Evolutionary conservation across 2,329 filamentous ascomycete genomes (phyloP).

Genomic region (Chaetomium strumarium): DNA sequence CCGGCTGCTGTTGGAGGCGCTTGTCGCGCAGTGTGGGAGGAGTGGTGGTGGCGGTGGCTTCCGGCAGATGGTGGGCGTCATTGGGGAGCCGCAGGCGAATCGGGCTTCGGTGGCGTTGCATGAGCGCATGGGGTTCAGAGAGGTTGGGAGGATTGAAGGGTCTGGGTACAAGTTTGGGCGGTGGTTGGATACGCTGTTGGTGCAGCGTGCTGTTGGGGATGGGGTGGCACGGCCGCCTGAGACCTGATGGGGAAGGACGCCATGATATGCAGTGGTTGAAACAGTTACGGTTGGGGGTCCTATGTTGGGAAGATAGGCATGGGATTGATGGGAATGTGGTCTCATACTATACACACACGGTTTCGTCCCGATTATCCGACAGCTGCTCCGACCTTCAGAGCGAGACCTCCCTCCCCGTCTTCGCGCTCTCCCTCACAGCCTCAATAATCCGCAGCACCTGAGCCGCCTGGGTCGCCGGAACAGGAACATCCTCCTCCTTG

Average conservation of each 20-base stretch:
- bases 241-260: background rate
- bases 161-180: constrained; percentile 11
- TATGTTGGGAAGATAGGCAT: too few species aligned
- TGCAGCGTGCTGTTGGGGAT: background rate
- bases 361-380: background rate
- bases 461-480: constrained; percentile 46
- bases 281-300: too few species aligned
- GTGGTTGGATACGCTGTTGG: constrained; percentile 7
- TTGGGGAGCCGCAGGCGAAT: background rate
- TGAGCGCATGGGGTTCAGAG: background rate
- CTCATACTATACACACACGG: too few species aligned
- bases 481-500: constrained; percentile 46
- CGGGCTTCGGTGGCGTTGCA: constrained; percentile 1
- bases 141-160: background rate
- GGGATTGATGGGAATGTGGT: too few species aligned
- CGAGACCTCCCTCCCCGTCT: constrained; percentile 39
- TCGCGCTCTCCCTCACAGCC: constrained; percentile 45
- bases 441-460: constrained; percentile 51
- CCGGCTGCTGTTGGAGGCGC: background rate
- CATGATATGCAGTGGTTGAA: too few species aligned
- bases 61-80: constrained; percentile 4
- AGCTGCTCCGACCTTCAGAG: background rate
- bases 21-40: background rate
- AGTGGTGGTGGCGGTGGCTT: constrained; percentile 1
- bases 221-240: background rate